Evolutionary conservation across 2,329 filamentous ascomycete species (phyloP), one percentile per base, ranked within the genome.

Genomic region (Neopestalotiopsis rosae): DNA sequence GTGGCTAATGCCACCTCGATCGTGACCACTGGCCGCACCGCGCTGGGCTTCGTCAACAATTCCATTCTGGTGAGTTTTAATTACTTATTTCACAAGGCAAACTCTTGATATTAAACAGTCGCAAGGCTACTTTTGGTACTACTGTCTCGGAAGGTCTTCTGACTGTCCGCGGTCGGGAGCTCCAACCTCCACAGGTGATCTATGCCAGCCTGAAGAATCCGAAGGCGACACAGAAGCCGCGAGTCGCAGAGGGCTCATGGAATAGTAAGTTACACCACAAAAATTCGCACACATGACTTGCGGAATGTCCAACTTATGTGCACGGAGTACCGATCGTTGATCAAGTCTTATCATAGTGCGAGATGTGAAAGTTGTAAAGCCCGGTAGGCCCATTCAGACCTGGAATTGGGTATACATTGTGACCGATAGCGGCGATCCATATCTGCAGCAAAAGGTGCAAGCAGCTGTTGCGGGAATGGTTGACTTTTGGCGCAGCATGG

Each of bases 161-260:
- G 42, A 92, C 92, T 0, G 92, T 97, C 0, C 84, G 85, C 0
- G 95, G 89, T 1, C 90, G 94, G 5, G 87, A 95, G 52, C 85
- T 97, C 0, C 58, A 74, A 0, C 75, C 88, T 0, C 94, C 94
- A 0, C 74, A 72, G 0, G 80, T 97, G 38, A 77, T 81, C 1
- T 97, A 97, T 75, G 70, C 76, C 68, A 70, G 76, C 24, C 71
- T 57, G 17, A 76, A 71, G 6, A 68, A 61, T 13, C 72, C 83
- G 6, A 75, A 59, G 1, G 81, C 73, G 12, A 61, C n/a, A 7
- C 69, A 85, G 5, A 76, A 65, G 1, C 80, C 87, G 0, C 71
- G 68, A 1, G 80, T 62, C 3, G n/a, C 52, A 12, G 69, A 81
- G n/a, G 92, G 91, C 0, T 84, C 85, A 1, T 96, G 93, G 93